Conservation (phyloP, 164 flowering plant genomes). For the Berberis thunbergii region DNA sequence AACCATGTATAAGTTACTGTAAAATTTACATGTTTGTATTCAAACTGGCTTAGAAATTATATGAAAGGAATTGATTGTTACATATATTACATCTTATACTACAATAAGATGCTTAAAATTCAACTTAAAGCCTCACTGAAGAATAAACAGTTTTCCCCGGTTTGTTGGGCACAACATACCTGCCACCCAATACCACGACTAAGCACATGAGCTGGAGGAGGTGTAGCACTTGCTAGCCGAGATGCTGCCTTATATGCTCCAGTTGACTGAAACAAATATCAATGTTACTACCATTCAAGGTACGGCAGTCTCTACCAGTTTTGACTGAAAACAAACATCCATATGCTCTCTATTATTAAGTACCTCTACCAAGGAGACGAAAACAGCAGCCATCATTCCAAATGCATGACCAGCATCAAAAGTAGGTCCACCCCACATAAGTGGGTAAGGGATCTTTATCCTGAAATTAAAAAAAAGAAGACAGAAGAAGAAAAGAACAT, state of each 20-base stretch:
- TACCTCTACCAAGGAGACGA: slow-evolving; percentile 94
- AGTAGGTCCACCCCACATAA: slow-evolving; percentile 97
- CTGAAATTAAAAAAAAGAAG: slow-evolving; percentile 26
- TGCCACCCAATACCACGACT: slow-evolving; percentile 99
- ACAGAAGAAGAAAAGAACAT: not conserved
- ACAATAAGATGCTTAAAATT: too few species aligned
- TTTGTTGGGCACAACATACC: slow-evolving; percentile 18
- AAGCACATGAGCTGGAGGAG: slow-evolving; percentile 96
- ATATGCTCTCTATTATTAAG: not conserved
- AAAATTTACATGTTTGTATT: too few species aligned
- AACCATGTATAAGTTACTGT: not conserved
- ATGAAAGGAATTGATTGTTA: too few species aligned
- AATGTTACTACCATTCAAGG: not conserved
- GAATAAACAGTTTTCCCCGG: too few species aligned
- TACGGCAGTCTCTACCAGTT: not conserved
- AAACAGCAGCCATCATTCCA: slow-evolving; percentile 96
- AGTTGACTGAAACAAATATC: slow-evolving; percentile 57
- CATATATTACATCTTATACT: too few species aligned
- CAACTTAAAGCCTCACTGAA: too few species aligned
- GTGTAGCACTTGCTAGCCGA: slow-evolving; percentile 94
- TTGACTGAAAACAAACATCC: not conserved
- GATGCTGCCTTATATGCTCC: slow-evolving; percentile 98
- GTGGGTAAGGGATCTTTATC: slow-evolving; percentile 96
- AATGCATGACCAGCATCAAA: slow-evolving; percentile 95
- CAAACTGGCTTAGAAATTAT: too few species aligned